phyloP scores from a whole-genome alignment of 306 rosid species.

The Canavalia ensiformis region DNA sequence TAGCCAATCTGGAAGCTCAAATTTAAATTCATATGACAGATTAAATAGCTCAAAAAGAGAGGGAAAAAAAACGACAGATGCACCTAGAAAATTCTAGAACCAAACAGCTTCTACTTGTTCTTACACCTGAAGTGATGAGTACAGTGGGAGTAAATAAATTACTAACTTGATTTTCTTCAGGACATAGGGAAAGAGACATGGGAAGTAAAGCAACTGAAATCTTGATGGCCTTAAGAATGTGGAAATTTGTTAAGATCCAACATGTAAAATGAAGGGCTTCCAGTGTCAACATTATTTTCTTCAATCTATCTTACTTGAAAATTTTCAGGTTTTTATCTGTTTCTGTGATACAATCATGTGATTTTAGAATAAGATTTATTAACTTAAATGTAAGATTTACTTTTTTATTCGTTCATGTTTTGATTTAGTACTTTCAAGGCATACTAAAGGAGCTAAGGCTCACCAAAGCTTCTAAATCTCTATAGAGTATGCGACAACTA shows the following conservation, averaged over 20 bases:
- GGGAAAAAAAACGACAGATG: neutral
- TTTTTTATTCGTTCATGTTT: neutral
- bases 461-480: neutral
- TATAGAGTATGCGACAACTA: neutral
- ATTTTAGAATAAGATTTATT: neutral
- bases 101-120: neutral
- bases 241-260: neutral
- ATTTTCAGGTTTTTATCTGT: neutral
- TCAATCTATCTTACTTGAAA: neutral
- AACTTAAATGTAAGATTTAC: neutral
- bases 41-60: neutral
- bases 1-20: conserved; percentile 41
- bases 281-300: neutral
- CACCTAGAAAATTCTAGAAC: conserved; percentile 9
- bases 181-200: neutral
- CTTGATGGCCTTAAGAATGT: neutral
- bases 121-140: conserved; percentile 3
- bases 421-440: neutral
- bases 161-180: neutral
- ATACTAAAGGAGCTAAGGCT: neutral
- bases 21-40: conserved; percentile 35
- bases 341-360: neutral
- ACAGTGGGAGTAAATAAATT: neutral
- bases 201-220: conserved; percentile 3
- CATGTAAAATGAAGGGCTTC: neutral